Base-by-base conservation (phyloP, 179 eudicot species). In the Gypsophila paniculata region DNA sequence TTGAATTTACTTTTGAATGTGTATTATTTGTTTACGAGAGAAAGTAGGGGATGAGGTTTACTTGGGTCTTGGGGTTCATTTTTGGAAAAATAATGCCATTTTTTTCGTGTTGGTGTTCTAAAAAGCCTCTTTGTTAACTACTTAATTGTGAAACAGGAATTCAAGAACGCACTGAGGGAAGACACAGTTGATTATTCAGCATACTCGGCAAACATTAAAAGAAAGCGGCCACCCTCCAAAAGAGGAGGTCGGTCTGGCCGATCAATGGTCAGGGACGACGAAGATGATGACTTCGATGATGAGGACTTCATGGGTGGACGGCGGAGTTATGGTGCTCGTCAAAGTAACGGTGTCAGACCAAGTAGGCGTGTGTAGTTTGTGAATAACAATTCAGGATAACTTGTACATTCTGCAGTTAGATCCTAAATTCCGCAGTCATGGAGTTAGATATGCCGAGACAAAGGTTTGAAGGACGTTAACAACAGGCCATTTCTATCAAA, bases 131-230 rank as follows among this genome's bases (percentile, higher is more conserved):
- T 29, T 51, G 42, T 10, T 11, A 15, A n/a, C 11, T 48, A 2
- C 61, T 14, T 19, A 51, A 73, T 68, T 23, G 14, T 13, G 29
- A 29, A n/a, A 60, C 82, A 91, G 99, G 99, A 94, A 71, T 90
- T 86, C 64, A 94, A 94, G 86, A 85, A 74, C 77, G 96, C 97
- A 21, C 73, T 94, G 75, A 90, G 80, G 83, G 99, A 94, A 78
- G 99, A 94, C 70, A 94, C 99, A 1, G 76, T 94, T 8, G 97
- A 94, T 75, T 94, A 94, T 77, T 86, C 99, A 34, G 73, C 82
- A 17, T 94, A 94, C 85, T 80, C 97, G 2, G 96, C 99, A 7
- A 88, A 91, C 77, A 94, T 94, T 60, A 94, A 90, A 77, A 82
- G 86, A 79, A 84, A 85, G 81, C 90, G 94, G 0, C 94, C 97